Conservation (phyloP, 495 filamentous ascomycete species). For the Delitschia confertaspora region DNA sequence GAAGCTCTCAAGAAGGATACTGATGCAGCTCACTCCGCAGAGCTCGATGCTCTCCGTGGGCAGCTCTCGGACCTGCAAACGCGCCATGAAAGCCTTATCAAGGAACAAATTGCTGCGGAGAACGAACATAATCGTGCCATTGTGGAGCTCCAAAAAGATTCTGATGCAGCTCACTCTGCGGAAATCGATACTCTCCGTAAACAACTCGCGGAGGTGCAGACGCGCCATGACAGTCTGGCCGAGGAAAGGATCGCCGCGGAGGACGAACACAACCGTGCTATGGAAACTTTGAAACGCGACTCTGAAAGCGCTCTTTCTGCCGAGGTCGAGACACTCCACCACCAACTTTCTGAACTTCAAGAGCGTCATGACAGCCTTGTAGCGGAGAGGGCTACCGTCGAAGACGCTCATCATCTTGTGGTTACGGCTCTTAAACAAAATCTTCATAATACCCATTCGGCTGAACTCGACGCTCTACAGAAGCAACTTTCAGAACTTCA, state of each 20-base stretch:
- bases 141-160: too few species aligned
- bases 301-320: too few species aligned
- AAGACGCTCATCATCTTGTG: too few species aligned
- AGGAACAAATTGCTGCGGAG: background rate
- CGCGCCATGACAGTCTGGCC: slow-evolving; percentile 4
- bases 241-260: slow-evolving; percentile 18
- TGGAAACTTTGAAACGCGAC: slow-evolving; percentile 18
- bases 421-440: too few species aligned
- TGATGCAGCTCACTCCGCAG: slow-evolving; percentile 2
- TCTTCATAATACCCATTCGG: too few species aligned
- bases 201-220: slow-evolving; percentile 2
- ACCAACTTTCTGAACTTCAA: too few species aligned
- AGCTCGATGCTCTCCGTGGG: slow-evolving; percentile 10
- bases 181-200: too few species aligned
- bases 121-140: background rate
- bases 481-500: slow-evolving; percentile 22
- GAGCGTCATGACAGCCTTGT: too few species aligned
- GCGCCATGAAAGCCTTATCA: background rate
- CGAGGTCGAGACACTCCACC: too few species aligned
- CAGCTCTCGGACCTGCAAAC: too few species aligned
- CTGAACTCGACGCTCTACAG: slow-evolving; percentile 7
- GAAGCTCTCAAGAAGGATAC: slow-evolving; percentile 8
- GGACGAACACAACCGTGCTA: slow-evolving; percentile 17
- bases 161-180: too few species aligned
- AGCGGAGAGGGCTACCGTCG: too few species aligned